Evolutionary conservation across 345 rosid species (phyloP), one percentile per base, ranked within the genome.

Genomic region (Eucalyptus paniculata): DNA sequence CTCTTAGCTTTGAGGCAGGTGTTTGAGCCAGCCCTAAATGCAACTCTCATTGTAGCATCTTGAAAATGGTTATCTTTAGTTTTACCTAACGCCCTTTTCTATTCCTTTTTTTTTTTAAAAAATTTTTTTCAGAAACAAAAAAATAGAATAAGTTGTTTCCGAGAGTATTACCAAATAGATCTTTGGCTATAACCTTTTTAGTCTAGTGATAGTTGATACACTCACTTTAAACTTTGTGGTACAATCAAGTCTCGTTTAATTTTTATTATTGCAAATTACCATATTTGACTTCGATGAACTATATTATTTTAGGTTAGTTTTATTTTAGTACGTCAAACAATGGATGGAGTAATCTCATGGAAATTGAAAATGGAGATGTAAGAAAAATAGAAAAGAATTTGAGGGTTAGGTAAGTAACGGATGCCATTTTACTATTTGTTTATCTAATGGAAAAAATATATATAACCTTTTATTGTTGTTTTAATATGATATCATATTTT

Each of bases 111-210:
- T 8, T 19, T 19, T 51, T 53, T 7, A 1, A n/a, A n/a, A n/a
- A n/a, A n/a, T n/a, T n/a, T 53, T 3, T 53, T 53, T 53, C 19
- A 2, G 4, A 53, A 53, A 21, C 5, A 21, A 53, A 53, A 53
- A 2, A 3, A 21, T 19, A 21, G 2, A 53, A 53, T 53, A 1
- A 7, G 2, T 19, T 53, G 2, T 53, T 19, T 8, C 2, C 0
- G 24, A 53, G 10, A 7, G 9, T 19, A 4, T 53, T 53, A 53
- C 9, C 2, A 53, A 53, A 21, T 53, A 53, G 26, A 53, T 23
- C 58, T 0, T 53, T 53, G 4, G 40, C 2, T 6, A 69, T 5
- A 69, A 69, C 13, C 81, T 21, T 18, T 34, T 77, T 23, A 23
- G 42, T 37, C 45, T 23, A 37, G 82, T 37, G 44, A 9, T 12